These are phyloP conservation scores for Aspergillus biplanus DNA, from an alignment of 495 filamentous ascomycete genomes.

Conservation along the genomic window DNA sequence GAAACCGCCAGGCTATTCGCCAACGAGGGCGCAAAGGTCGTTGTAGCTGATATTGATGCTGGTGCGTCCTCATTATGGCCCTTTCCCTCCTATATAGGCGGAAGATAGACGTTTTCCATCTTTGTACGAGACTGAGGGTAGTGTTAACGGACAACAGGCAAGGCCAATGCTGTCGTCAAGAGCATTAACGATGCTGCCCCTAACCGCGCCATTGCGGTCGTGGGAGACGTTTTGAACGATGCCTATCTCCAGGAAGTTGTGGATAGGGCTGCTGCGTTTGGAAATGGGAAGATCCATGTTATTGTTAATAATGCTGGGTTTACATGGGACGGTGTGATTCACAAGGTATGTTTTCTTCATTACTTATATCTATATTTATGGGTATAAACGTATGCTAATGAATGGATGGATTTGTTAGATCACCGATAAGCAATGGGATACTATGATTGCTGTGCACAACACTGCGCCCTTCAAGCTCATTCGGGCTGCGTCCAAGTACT, in stretches of 20 bases:
- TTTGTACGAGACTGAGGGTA: no score
- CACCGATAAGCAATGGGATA: slow-evolving; percentile 90
- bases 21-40: slow-evolving; percentile 81
- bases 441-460: slow-evolving; percentile 77
- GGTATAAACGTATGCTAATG: not conserved
- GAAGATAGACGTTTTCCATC: not conserved
- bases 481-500: slow-evolving; percentile 78
- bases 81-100: not conserved
- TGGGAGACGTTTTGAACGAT: slow-evolving; percentile 74
- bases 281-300: slow-evolving; percentile 83
- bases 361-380: not conserved
- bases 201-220: slow-evolving; percentile 64
- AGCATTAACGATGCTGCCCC: slow-evolving; percentile 64
- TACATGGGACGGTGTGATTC: slow-evolving; percentile 90
- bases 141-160: slow-evolving; percentile 32
- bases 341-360: slow-evolving; percentile 59
- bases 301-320: slow-evolving; percentile 88
- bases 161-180: slow-evolving; percentile 63
- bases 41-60: slow-evolving; percentile 80
- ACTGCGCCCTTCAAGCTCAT: slow-evolving; percentile 83
- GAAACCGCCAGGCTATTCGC: slow-evolving; percentile 81
- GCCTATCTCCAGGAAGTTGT: slow-evolving; percentile 69
- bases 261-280: slow-evolving; percentile 75
- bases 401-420: slow-evolving; percentile 50
- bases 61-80: slow-evolving; percentile 45